phyloP scores from a whole-genome alignment of 345 rosid genomes.

The Cardamine chenopodiifolia region DNA sequence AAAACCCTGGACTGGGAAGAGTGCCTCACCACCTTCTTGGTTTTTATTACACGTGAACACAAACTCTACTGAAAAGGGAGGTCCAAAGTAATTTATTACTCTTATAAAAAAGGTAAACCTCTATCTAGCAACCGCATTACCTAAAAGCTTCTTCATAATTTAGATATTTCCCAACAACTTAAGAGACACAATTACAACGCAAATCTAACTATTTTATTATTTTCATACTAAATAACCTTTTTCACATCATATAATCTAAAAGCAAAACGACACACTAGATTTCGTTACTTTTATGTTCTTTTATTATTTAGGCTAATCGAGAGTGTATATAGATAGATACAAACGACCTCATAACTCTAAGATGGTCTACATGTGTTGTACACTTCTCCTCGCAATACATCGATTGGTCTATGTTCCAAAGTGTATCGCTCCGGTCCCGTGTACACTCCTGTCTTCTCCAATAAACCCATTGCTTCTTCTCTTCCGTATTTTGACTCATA shows the following conservation, averaged over 20 bases:
- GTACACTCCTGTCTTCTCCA: conserved; percentile 89
- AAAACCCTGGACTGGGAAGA: too few species aligned
- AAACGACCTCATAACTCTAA: conserved; percentile 4
- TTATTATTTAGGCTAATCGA: background rate
- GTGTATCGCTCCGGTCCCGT: conserved; percentile 91
- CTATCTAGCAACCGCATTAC: too few species aligned
- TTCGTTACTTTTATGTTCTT: background rate
- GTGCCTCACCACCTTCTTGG: too few species aligned
- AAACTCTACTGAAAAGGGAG: too few species aligned
- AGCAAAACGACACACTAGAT: background rate
- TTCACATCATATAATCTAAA: background rate
- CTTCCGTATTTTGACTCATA: conserved; percentile 74
- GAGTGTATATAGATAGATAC: background rate
- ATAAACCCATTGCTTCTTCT: conserved; percentile 68
- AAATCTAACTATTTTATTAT: too few species aligned
- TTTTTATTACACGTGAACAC: too few species aligned
- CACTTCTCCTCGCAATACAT: conserved; percentile 88
- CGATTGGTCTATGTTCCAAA: conserved; percentile 79
- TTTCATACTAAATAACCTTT: background rate
- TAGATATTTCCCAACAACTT: too few species aligned
- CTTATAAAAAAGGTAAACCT: too few species aligned
- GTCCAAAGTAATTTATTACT: too few species aligned
- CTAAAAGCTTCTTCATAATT: too few species aligned
- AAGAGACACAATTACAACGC: too few species aligned
- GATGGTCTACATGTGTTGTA: conserved; percentile 60